Conservation (phyloP, 441 rosid genomes). For the Flueggea neowawraea region DNA sequence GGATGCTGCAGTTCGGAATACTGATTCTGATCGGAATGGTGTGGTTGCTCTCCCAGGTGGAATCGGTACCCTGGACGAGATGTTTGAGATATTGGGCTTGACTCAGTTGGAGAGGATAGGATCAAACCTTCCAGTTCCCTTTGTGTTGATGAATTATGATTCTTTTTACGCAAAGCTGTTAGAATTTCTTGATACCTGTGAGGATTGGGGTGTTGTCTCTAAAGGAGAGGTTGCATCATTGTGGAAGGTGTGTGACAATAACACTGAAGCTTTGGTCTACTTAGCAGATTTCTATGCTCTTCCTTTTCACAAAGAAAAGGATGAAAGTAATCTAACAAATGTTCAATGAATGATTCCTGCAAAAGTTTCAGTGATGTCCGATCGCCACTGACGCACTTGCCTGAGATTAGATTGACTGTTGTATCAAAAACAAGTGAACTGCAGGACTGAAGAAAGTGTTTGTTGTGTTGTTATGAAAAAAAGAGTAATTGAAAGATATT, state of each 20-base stretch:
- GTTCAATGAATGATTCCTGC: no score
- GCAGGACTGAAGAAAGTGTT: no score
- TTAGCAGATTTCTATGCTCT: conserved; percentile 60
- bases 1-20: conserved; percentile 68
- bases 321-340: no score
- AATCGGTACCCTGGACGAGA: conserved; percentile 85
- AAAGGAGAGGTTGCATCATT: conserved; percentile 69
- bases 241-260: conserved; percentile 74
- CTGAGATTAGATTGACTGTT: no score
- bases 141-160: conserved; percentile 84
- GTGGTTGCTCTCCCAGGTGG: conserved; percentile 88
- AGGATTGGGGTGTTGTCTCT: conserved; percentile 67
- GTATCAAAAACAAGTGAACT: no score
- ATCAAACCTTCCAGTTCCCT: conserved; percentile 68
- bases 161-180: conserved; percentile 70
- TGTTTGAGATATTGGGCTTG: conserved; percentile 76
- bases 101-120: conserved; percentile 86
- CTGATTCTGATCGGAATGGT: conserved; percentile 57
- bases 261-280: conserved; percentile 65
- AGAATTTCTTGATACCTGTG: conserved; percentile 66
- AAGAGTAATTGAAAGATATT: no score
- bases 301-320: background rate
- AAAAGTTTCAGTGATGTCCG: no score
- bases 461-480: no score
- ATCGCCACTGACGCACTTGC: no score